Evolutionary conservation across 768 basidiomycete species (phyloP).

Genomic region (Melanogaster broomeanus): DNA sequence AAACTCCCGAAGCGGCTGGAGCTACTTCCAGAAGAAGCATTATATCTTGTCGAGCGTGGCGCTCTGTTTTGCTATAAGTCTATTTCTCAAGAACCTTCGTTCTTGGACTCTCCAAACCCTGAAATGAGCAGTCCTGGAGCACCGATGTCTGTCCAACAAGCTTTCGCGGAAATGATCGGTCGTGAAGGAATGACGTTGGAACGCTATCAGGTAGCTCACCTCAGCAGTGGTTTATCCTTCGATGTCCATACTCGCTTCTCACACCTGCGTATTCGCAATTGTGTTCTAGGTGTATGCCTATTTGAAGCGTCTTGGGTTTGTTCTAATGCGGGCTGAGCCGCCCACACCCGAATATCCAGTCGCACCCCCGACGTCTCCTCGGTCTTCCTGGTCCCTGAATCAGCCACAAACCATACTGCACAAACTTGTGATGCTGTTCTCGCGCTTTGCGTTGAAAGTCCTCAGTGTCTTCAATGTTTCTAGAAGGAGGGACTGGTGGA

Average conservation of each 20-base stretch:
- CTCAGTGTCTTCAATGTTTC: slow-evolving; percentile 5
- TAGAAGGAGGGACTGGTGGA: slow-evolving; percentile 59
- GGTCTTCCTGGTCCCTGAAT: slow-evolving; percentile 9
- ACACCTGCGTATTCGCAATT: neutral
- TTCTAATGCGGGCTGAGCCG: slow-evolving; percentile 73
- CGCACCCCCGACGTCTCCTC: slow-evolving; percentile 37
- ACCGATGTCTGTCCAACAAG: slow-evolving; percentile 92
- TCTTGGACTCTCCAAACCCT: slow-evolving; percentile 9
- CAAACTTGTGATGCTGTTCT: slow-evolving; percentile 13
- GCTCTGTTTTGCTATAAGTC: slow-evolving; percentile 83
- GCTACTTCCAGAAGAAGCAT: slow-evolving; percentile 90
- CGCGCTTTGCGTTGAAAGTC: slow-evolving; percentile 5
- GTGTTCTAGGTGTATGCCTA: slow-evolving; percentile 81
- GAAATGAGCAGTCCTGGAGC: slow-evolving; percentile 52
- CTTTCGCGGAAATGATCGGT: slow-evolving; percentile 84
- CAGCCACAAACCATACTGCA: neutral
- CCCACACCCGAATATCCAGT: slow-evolving; percentile 55
- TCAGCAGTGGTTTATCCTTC: slow-evolving; percentile 9
- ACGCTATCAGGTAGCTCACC: slow-evolving; percentile 71
- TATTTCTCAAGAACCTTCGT: slow-evolving; percentile 27
- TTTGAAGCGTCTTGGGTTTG: slow-evolving; percentile 89
- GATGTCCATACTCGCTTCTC: neutral
- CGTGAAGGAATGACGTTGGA: slow-evolving; percentile 77
- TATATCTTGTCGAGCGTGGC: slow-evolving; percentile 93
- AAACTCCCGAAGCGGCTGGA: slow-evolving; percentile 71